Evolutionary conservation across 306 rosid genomes (phyloP).

Genomic region (Luffa acutangula): DNA sequence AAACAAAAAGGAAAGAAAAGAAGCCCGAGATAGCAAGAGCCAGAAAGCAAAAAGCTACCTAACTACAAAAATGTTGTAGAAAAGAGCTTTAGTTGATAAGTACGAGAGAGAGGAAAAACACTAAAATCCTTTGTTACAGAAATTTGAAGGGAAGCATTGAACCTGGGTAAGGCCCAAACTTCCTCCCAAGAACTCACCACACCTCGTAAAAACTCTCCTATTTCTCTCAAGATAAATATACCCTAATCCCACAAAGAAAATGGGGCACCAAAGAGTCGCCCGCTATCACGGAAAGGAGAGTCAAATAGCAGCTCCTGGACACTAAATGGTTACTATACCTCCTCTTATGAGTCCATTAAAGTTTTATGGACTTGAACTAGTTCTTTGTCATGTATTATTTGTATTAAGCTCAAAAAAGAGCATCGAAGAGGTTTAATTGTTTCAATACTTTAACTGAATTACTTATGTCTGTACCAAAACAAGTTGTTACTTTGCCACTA

Average conservation of each 20-base stretch:
- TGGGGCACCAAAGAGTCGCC: neutral
- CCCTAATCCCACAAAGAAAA: neutral
- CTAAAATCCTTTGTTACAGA: neutral
- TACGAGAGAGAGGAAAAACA: neutral
- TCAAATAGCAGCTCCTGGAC: neutral
- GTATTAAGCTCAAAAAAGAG: neutral
- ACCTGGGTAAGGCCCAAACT: neutral
- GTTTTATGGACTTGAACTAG: neutral
- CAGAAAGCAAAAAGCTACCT: neutral
- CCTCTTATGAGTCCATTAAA: neutral
- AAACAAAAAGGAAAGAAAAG: neutral
- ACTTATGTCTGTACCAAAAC: neutral
- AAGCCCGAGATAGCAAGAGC: neutral
- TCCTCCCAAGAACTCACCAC: neutral
- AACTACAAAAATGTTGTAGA: neutral
- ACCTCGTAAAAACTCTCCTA: neutral
- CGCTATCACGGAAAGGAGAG: neutral
- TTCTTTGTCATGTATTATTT: neutral
- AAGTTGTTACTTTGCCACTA: conserved; percentile 9
- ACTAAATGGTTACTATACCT: neutral
- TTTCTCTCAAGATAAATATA: neutral
- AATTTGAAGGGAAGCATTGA: neutral
- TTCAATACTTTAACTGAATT: neutral
- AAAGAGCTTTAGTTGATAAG: neutral
- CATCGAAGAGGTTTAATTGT: neutral